Conservation (phyloP, 192 early-diverging fungal genomes). For the Coemansia sp. region DNA sequence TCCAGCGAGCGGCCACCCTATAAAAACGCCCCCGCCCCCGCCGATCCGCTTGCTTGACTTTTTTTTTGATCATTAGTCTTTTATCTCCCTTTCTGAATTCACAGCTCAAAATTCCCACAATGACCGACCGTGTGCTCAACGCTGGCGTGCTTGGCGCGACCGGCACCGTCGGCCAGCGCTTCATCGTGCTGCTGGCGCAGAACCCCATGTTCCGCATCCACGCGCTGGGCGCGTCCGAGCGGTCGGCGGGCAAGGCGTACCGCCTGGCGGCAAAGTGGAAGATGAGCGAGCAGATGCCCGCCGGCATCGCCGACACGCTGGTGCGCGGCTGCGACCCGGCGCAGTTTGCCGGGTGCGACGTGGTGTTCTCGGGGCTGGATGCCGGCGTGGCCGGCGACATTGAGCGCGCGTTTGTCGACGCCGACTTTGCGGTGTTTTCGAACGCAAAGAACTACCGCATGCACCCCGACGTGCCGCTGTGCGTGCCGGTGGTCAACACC, state of each 20-base stretch:
- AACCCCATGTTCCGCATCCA: constrained; percentile 86
- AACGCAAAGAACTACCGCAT: constrained; percentile 98
- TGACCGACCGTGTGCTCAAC: constrained; percentile 49
- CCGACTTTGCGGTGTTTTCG: constrained; percentile 87
- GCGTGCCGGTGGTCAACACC: constrained; percentile 90
- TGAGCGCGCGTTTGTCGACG: constrained; percentile 84
- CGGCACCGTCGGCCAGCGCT: constrained; percentile 97
- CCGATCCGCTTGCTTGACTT: not conserved
- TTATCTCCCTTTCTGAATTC: not conserved
- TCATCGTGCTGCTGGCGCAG: constrained; percentile 80
- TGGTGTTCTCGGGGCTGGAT: constrained; percentile 96
- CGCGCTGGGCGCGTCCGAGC: constrained; percentile 83
- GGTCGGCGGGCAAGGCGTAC: constrained; percentile 87
- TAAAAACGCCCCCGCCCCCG: too few relatives aligned
- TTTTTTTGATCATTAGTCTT: not conserved
- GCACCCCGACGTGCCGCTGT: constrained; percentile 80
- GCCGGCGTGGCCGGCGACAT: constrained; percentile 90
- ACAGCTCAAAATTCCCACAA: constrained; percentile 1
- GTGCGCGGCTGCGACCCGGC: constrained; percentile 72
- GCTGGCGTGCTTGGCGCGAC: constrained; percentile 96
- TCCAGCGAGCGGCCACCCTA: too few relatives aligned
- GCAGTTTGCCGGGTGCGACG: constrained; percentile 73
- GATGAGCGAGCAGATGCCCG: constrained; percentile 72
- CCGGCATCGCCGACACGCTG: constrained; percentile 51
- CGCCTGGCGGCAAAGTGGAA: constrained; percentile 82